Evolutionary conservation across 169 alveolate species (phyloP), one percentile per base, ranked within the genome.

Genomic region (Babesia ovis): DNA sequence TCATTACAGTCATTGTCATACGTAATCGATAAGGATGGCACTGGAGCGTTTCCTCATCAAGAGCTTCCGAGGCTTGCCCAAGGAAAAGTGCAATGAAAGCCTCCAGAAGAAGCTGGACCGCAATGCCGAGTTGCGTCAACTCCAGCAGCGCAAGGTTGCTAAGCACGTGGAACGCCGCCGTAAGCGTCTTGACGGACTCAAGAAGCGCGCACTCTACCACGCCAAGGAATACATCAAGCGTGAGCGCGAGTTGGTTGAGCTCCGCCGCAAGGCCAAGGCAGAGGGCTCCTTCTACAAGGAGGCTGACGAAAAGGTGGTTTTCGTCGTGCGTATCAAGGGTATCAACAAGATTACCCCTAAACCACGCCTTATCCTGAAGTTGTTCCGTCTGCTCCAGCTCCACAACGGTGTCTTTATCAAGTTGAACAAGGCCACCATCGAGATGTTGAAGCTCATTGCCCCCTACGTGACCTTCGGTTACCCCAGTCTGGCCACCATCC

Each of bases 391-490:
- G 68, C 94, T 97, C 66, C 99, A 98, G 95, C 84, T 98, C 80
- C 98, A 98, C 96, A 98, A 97, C 92, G 99, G 97, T 16, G 98
- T 94, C 53, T 96, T 98, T 95, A 91, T 96, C 37, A 95, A 93
- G 85, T 90, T 95, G 50, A 98, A 97, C 95, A 97, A 97, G 89
- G 99, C 99, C 35, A 96, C 99, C 27, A 87, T 91, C 74, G 97
- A 97, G 84, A 97, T 97, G 99, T 91, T 97, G 77, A 96, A 95
- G 92, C 92, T 92, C 53, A 94, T 97, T 48, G 97, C 92, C 83
- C 99, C 99, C 34, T 98, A 90, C 89, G 94, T 97, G 72, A 95
- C 99, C 61, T 98, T 91, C 85, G 99, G 99, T 34, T 97, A 96
- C 84, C 99, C 99, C 57, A 85, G 96, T 57, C 87, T 96, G 71